Evolutionary conservation across 2,329 filamentous ascomycete genomes (phyloP).

Genomic region (Nemania sp.): DNA sequence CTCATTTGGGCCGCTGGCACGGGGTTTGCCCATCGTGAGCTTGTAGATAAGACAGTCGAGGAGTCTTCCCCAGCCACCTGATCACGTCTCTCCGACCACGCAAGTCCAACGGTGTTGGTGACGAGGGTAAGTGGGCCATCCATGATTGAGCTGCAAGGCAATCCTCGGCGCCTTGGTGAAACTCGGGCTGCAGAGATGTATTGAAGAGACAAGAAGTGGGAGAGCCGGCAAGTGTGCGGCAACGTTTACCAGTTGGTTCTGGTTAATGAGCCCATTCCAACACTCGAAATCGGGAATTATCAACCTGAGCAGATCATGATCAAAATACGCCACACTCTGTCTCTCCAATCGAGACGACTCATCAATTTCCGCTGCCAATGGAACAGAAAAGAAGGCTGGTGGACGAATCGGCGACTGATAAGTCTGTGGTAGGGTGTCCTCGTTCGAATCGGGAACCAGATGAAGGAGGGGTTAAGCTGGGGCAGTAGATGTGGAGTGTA

Average conservation of each 20-base stretch:
- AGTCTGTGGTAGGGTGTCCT: slow-evolving; percentile 40
- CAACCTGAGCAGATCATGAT: slow-evolving; percentile 40
- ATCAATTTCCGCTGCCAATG: slow-evolving; percentile 34
- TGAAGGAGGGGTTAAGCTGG: slow-evolving; percentile 51
- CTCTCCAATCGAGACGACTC: slow-evolving; percentile 44
- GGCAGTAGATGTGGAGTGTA: slow-evolving; percentile 50
- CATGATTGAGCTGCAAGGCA: slow-evolving; percentile 59
- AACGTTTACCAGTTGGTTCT: slow-evolving; percentile 32
- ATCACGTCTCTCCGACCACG: slow-evolving; percentile 61
- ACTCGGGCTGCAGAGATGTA: slow-evolving; percentile 38
- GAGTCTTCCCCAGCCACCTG: slow-evolving; percentile 59
- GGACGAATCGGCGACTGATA: slow-evolving; percentile 46
- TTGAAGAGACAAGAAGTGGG: slow-evolving; percentile 20
- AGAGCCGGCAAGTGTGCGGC: slow-evolving; percentile 28
- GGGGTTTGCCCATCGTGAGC: slow-evolving; percentile 53
- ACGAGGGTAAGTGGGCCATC: slow-evolving; percentile 58
- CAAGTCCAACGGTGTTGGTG: slow-evolving; percentile 57
- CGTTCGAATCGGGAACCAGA: slow-evolving; percentile 45
- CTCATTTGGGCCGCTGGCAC: slow-evolving; percentile 52
- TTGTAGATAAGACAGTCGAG: slow-evolving; percentile 52
- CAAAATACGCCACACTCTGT: slow-evolving; percentile 44
- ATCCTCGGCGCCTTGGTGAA: slow-evolving; percentile 52
- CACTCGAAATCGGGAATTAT: slow-evolving; percentile 37
- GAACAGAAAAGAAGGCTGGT: slow-evolving; percentile 38
- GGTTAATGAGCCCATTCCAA: slow-evolving; percentile 39